Percentiles rank a stretch among this genome's conserved stretches.
phyloP scores from a whole-genome alignment of 2,329 filamentous ascomycete species.

The Dactylellina sp. region DNA sequence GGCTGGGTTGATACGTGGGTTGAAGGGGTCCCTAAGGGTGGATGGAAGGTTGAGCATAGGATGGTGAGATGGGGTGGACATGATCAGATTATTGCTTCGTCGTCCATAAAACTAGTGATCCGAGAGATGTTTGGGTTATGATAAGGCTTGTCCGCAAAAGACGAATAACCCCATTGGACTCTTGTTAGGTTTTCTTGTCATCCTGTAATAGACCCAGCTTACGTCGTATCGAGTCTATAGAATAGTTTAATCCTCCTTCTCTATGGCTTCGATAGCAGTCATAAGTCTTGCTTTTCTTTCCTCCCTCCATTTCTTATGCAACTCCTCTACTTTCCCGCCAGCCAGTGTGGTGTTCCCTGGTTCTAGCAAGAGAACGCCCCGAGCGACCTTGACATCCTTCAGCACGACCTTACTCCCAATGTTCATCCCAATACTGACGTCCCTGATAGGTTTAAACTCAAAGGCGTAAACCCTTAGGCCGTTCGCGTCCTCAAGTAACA shows the following conservation, averaged over 20 bases:
- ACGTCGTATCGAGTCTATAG: background rate
- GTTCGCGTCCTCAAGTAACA: constrained; percentile 82
- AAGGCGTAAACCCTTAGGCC: constrained; percentile 78
- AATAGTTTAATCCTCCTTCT: constrained; percentile 35
- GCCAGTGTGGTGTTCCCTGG: constrained; percentile 76
- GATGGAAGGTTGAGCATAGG: constrained; percentile 59
- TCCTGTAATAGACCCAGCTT: constrained; percentile 19
- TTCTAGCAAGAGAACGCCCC: constrained; percentile 83
- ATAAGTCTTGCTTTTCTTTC: constrained; percentile 77
- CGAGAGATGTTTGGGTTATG: constrained; percentile 49
- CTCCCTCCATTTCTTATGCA: constrained; percentile 82
- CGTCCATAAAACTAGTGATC: constrained; percentile 37
- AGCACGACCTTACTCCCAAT: constrained; percentile 88
- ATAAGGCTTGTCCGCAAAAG: too few relatives aligned
- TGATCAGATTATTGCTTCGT: constrained; percentile 36
- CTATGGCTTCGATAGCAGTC: constrained; percentile 67
- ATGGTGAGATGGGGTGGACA: constrained; percentile 60
- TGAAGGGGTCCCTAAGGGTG: constrained; percentile 57
- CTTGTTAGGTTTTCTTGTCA: too few relatives aligned
- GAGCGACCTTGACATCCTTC: constrained; percentile 72
- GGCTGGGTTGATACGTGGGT: constrained; percentile 59
- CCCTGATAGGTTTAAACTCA: constrained; percentile 76
- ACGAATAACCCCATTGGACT: too few relatives aligned
- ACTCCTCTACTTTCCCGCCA: constrained; percentile 86
- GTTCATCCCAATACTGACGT: constrained; percentile 73